Evolutionary conservation across 1,139 yeast genomes (phyloP).

Genomic region (Sugiyamaella castrensis): DNA sequence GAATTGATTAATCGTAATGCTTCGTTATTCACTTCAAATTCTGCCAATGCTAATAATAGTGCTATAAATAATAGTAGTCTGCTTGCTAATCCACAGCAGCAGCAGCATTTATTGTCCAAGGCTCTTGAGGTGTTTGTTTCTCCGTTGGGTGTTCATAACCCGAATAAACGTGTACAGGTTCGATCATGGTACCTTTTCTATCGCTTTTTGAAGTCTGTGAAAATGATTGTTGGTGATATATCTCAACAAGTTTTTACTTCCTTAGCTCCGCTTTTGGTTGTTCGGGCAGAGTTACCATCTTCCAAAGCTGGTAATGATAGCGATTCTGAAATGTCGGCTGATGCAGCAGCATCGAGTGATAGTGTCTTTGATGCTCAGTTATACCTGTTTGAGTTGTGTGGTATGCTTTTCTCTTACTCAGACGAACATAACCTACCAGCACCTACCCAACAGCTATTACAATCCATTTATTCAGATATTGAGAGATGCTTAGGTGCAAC

Average conservation of each 20-base stretch:
- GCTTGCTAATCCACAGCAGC: conserved; percentile 27
- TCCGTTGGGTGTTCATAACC: conserved; percentile 75
- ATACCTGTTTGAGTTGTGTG: conserved; percentile 66
- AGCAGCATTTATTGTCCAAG: conserved; percentile 52
- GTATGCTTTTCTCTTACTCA: conserved; percentile 33
- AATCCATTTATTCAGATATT: conserved; percentile 73
- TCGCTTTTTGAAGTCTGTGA: conserved; percentile 74
- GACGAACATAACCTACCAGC: conserved; percentile 36
- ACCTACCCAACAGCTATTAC: conserved; percentile 49
- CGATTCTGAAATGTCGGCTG: conserved; percentile 40
- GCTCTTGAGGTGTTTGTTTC: conserved; percentile 77
- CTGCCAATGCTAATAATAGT: no score
- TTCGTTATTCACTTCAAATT: conserved; percentile 50
- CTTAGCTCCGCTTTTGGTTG: conserved; percentile 50
- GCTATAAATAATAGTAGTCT: no score
- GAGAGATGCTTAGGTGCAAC: conserved; percentile 47
- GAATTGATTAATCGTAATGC: conserved; percentile 83
- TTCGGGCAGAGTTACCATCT: conserved; percentile 57
- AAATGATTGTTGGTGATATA: conserved; percentile 53
- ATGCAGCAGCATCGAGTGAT: conserved; percentile 51
- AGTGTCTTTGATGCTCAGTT: conserved; percentile 75
- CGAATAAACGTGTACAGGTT: conserved; percentile 58
- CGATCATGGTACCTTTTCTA: conserved; percentile 90
- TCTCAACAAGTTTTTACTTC: conserved; percentile 51
- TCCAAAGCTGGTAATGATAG: conserved; percentile 34